Evolutionary conservation across 352 stramenopile genomes (phyloP).

Genomic region (Peronospora destructor): DNA sequence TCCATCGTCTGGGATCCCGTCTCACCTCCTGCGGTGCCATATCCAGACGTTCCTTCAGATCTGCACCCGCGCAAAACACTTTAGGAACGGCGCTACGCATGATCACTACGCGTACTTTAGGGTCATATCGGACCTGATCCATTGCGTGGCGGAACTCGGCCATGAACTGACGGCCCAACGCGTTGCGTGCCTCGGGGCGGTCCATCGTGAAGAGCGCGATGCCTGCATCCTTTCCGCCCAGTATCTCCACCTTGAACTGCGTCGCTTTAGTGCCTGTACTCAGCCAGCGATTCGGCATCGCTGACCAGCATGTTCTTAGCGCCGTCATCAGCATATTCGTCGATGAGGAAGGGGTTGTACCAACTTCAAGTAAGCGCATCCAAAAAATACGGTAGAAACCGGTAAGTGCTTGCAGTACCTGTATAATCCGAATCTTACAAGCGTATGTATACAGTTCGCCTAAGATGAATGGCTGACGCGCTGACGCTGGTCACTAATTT

Average conservation of each 20-base stretch:
- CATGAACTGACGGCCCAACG: slow-evolving; percentile 79
- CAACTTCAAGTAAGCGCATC: background rate
- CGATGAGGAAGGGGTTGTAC: background rate
- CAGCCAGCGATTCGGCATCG: slow-evolving; percentile 1
- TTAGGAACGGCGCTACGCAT: slow-evolving; percentile 64
- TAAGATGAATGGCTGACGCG: slow-evolving; percentile 14
- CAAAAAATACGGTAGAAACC: background rate
- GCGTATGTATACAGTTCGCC: background rate
- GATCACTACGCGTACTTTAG: slow-evolving; percentile 72
- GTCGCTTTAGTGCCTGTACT: slow-evolving; percentile 15
- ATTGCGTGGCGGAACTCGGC: slow-evolving; percentile 62
- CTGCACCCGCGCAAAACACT: slow-evolving; percentile 88
- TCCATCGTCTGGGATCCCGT: background rate
- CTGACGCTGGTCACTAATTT: background rate
- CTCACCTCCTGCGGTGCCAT: slow-evolving; percentile 84
- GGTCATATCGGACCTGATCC: slow-evolving; percentile 56
- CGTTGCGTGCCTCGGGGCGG: slow-evolving; percentile 65
- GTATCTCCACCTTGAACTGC: slow-evolving; percentile 59
- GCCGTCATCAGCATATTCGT: slow-evolving; percentile 9
- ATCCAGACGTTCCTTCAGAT: slow-evolving; percentile 84
- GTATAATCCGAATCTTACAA: background rate
- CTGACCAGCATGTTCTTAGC: background rate
- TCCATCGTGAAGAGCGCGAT: slow-evolving; percentile 77
- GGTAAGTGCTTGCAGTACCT: background rate
- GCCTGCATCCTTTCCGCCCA: slow-evolving; percentile 44